Conservation (phyloP, 345 rosid genomes). For the Eucalyptus caleyi region DNA sequence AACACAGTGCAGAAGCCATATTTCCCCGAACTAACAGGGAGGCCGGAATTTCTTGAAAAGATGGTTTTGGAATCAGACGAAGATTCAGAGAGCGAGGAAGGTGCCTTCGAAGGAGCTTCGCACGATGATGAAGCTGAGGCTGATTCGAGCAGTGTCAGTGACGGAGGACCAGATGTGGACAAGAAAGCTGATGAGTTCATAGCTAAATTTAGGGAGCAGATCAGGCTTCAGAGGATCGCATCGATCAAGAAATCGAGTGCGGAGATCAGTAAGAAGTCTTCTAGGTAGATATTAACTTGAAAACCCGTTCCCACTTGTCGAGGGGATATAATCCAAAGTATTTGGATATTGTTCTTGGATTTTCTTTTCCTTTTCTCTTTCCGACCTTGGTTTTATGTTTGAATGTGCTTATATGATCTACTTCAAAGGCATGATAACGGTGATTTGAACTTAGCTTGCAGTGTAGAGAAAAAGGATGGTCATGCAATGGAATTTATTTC, state of each 20-base stretch:
- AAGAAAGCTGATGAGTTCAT: conserved; percentile 96
- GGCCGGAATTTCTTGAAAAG: conserved; percentile 13
- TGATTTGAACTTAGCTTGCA: not conserved
- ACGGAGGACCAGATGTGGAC: conserved; percentile 75
- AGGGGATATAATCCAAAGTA: not conserved
- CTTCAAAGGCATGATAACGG: not conserved
- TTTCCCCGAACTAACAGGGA: not conserved
- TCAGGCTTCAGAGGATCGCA: conserved; percentile 90
- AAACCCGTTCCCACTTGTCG: not conserved
- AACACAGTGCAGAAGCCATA: not conserved
- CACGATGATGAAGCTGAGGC: conserved; percentile 6
- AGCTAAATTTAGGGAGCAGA: conserved; percentile 97
- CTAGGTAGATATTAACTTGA: not conserved
- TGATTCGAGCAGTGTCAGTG: conserved; percentile 6
- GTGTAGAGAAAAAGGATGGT: not conserved
- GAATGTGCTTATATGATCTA: not conserved
- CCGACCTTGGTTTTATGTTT: not conserved
- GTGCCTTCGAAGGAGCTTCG: conserved; percentile 1
- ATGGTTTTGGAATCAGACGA: conserved; percentile 5
- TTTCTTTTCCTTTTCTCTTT: not conserved
- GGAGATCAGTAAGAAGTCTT: conserved; percentile 3
- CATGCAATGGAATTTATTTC: not conserved
- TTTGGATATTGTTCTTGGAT: not conserved
- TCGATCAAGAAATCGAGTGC: conserved; percentile 67
- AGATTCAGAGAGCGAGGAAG: not conserved